Evolutionary conservation across 495 filamentous ascomycete species (phyloP).

Genomic region (Ascodesmis nigricans): DNA sequence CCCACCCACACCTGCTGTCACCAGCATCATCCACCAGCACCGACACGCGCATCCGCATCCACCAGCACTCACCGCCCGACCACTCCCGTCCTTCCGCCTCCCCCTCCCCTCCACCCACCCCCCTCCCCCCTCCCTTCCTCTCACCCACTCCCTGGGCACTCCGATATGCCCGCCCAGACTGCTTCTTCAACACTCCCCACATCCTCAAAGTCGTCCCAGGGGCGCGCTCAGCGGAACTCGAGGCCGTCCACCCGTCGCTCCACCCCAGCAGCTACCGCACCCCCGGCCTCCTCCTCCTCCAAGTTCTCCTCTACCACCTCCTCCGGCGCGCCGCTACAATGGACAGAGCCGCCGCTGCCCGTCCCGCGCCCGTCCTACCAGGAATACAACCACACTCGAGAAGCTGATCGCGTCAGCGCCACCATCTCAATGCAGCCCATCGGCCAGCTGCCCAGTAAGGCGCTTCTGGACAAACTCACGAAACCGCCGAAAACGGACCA

Average conservation of each 20-base stretch:
- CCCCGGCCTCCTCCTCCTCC: constrained; percentile 7
- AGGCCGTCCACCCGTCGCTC: constrained; percentile 6
- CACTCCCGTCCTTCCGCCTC: constrained; percentile 8
- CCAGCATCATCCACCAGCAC: constrained; percentile 6
- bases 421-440: constrained; percentile 19
- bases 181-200: not conserved
- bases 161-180: no score
- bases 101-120: not conserved
- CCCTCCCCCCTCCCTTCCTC: not conserved
- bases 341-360: constrained; percentile 20
- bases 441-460: constrained; percentile 18
- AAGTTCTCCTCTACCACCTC: constrained; percentile 10
- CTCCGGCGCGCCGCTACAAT: constrained; percentile 12
- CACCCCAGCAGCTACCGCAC: not conserved
- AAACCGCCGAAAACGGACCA: constrained; percentile 16
- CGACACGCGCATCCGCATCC: constrained; percentile 13
- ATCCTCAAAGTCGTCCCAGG: constrained; percentile 13
- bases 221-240: constrained; percentile 10
- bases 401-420: constrained; percentile 13
- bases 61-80: constrained; percentile 1
- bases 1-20: constrained; percentile 21
- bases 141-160: no score
- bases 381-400: constrained; percentile 21
- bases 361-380: constrained; percentile 20
- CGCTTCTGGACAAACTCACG: constrained; percentile 16